Percentiles rank a stretch among this genome's conserved stretches.
Evolutionary conservation across 2,329 filamentous ascomycete species (phyloP).

Genomic region (Diplodia corticola): DNA sequence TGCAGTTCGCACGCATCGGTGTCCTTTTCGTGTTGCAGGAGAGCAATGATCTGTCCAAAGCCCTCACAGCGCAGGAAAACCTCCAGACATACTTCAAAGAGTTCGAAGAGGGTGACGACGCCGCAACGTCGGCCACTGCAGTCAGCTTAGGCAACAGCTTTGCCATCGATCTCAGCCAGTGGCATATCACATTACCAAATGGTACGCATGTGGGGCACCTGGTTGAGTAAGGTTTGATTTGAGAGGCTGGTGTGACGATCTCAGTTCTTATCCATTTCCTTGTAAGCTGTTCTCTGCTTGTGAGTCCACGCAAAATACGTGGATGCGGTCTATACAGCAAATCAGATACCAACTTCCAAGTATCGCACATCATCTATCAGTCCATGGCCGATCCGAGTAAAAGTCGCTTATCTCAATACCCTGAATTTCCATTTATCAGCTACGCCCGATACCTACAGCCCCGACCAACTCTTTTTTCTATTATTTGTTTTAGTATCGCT

Average conservation of each 20-base stretch:
- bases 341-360: constrained; percentile 1
- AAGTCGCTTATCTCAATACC: neutral
- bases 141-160: constrained; percentile 24
- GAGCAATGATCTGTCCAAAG: constrained; percentile 40
- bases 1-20: constrained; percentile 49
- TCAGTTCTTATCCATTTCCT: neutral
- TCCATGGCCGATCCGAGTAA: neutral
- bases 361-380: neutral
- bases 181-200: constrained; percentile 15
- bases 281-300: neutral
- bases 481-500: constrained; percentile 5
- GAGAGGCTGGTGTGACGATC: neutral
- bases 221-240: neutral
- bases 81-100: constrained; percentile 43
- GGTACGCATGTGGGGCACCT: constrained; percentile 7
- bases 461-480: neutral
- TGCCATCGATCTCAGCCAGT: constrained; percentile 30
- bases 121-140: constrained; percentile 26
- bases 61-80: constrained; percentile 46
- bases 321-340: constrained; percentile 5
- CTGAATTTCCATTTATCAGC: neutral
- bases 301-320: neutral
- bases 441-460: neutral
- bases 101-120: constrained; percentile 34
- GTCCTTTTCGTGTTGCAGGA: constrained; percentile 49